Percentiles rank a stretch among this genome's conserved stretches.
phyloP scores from a whole-genome alignment of 2,329 filamentous ascomycete species.

The Sporothrix luriei region DNA sequence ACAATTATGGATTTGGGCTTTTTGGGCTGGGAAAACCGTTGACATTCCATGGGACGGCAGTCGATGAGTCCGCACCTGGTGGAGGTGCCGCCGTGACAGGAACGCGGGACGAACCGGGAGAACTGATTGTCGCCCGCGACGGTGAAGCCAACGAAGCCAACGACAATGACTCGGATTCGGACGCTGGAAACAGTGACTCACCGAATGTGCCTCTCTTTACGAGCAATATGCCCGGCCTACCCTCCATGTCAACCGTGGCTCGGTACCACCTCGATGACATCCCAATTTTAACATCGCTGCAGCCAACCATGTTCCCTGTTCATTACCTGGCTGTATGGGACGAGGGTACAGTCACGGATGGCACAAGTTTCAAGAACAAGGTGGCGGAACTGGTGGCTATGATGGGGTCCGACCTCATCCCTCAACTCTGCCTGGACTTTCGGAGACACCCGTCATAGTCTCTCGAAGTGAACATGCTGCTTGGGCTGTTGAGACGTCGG shows the following conservation, averaged over 20 bases:
- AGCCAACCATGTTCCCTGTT: conserved; percentile 47
- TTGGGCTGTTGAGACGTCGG: not conserved
- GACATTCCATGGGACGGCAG: not conserved
- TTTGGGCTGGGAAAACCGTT: not conserved
- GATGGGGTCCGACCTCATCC: conserved; percentile 62
- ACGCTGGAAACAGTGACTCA: not conserved
- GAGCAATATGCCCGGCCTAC: conserved; percentile 68
- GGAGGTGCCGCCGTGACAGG: not conserved
- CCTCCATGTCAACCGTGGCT: conserved; percentile 56
- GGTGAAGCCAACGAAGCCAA: not conserved
- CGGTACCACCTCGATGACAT: conserved; percentile 62
- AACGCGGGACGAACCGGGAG: not conserved
- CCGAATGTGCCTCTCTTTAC: conserved; percentile 53
- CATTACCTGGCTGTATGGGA: conserved; percentile 64
- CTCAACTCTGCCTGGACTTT: conserved; percentile 62
- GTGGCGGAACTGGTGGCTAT: conserved; percentile 69
- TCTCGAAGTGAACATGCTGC: not conserved
- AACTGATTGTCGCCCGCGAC: not conserved
- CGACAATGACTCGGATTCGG: conserved; percentile 1
- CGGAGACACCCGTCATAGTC: conserved; percentile 30
- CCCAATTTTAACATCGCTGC: conserved; percentile 53
- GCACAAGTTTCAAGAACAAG: conserved; percentile 59
- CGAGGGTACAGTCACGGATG: conserved; percentile 52
- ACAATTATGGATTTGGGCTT: conserved; percentile 35
- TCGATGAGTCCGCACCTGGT: not conserved